Base-by-base conservation (phyloP, 257 asterid species). In the Scutellaria baicalensis region DNA sequence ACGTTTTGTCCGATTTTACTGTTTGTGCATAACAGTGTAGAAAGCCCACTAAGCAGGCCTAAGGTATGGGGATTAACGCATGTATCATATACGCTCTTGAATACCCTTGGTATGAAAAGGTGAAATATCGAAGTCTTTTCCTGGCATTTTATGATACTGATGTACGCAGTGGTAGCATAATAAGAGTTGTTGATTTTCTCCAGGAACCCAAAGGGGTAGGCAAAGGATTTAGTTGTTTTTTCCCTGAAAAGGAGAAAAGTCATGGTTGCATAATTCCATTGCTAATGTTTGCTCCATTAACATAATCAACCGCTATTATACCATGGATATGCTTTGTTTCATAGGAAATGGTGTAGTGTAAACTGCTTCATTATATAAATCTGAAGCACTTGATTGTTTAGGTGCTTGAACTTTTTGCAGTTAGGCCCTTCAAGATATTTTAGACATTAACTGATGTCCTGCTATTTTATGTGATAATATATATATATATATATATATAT, bases 321-420 rank as follows among this genome's bases (percentile, higher is more conserved):
- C 57, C 40, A 18, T 44, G 59, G 7, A 40, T n/a, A 16, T 14
- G 49, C 17, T 33, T 33, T 54, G 13, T 54, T 54, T 35, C 9
- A 11, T 16, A 6, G 2, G 14, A 52, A 31, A 58, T 64, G 17
- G 23, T 21, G 35, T 71, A 66, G 69, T 35, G 54, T 52, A 38
- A 71, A 59, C 47, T 40, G 52, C 72, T 67, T 35, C 42, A 42
- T 61, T 18, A 6, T n/a, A 64, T 48, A 68, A 55, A 39, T 60
- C 20, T 47, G 64, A 54, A 55, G 20, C 49, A 49, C 33, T 45
- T 63, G 18, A 69, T n/a, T 17, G 42, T 52, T 45, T 27, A 48
- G 49, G 38, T 39, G 55, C 33, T 56, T 33, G 58, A 62, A 48
- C 61, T 43, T 43, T 49, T 10, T 74, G 51, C 51, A 42, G 4